Percentiles rank a stretch among this genome's conserved stretches.
phyloP scores from a whole-genome alignment of 2,329 filamentous ascomycete species.

The Colletotrichum camelliae region DNA sequence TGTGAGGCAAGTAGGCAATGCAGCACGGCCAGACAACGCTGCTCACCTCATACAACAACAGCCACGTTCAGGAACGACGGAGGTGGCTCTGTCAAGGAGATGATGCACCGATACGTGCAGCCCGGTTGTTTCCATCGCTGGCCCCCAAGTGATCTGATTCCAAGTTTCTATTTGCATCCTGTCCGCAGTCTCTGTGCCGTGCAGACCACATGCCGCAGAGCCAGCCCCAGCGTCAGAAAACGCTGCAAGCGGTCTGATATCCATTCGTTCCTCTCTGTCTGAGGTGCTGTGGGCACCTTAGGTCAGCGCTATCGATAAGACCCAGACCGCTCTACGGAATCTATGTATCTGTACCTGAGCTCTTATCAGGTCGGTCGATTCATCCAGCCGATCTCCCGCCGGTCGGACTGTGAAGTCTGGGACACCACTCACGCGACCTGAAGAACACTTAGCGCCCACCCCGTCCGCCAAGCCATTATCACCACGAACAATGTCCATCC shows the following conservation, averaged over 20 bases:
- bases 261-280: not conserved
- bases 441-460: not conserved
- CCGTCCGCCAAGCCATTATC: not conserved
- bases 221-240: not conserved
- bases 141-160: not conserved
- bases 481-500: not conserved
- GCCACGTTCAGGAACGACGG: not conserved
- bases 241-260: not conserved
- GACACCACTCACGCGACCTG: conserved; percentile 15
- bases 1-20: not conserved
- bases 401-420: not conserved
- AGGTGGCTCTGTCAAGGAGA: not conserved
- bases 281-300: not conserved
- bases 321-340: not conserved
- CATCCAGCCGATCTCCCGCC: not conserved
- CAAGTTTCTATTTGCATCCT: not conserved
- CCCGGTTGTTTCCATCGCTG: not conserved
- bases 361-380: not conserved
- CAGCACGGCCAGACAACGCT: not conserved
- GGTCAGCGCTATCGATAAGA: conserved; percentile 2
- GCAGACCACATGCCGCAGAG: not conserved
- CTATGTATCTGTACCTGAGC: not conserved
- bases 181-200: not conserved
- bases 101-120: not conserved
- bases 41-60: not conserved